Percentiles rank a stretch among this genome's conserved stretches.
These are phyloP conservation scores for Diversispora epigaea DNA, from an alignment of 192 early-diverging fungal genomes.

Conservation along the genomic window DNA sequence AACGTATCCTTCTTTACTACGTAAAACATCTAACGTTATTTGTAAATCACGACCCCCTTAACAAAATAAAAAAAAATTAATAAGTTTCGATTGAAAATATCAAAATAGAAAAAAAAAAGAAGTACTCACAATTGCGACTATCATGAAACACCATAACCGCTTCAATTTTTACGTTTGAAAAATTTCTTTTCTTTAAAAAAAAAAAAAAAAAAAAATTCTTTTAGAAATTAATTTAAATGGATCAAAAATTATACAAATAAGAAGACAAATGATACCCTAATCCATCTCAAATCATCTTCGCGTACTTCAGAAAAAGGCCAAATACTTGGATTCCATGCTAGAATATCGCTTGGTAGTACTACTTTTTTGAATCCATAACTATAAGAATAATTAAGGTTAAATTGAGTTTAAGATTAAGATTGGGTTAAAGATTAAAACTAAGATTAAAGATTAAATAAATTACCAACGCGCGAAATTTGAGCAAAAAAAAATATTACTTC, in stretches of 20 bases:
- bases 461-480: too few relatives aligned
- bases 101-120: neutral
- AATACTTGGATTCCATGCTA: slow-evolving; percentile 58
- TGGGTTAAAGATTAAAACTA: too few relatives aligned
- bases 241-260: neutral
- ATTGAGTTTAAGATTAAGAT: too few relatives aligned
- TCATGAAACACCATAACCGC: slow-evolving; percentile 86
- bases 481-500: neutral
- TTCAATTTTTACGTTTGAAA: slow-evolving; percentile 56
- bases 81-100: neutral
- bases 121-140: slow-evolving; percentile 64
- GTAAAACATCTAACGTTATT: slow-evolving; percentile 70
- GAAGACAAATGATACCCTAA: slow-evolving; percentile 21
- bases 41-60: slow-evolving; percentile 83
- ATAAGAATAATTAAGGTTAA: neutral
- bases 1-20: slow-evolving; percentile 55
- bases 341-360: slow-evolving; percentile 66
- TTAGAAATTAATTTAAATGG: neutral
- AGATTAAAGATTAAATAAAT: too few relatives aligned
- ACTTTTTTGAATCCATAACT: slow-evolving; percentile 73
- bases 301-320: slow-evolving; percentile 64
- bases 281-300: slow-evolving; percentile 12
- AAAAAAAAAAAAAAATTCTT: neutral
- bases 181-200: slow-evolving; percentile 38
- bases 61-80: neutral